phyloP scores from a whole-genome alignment of 2,329 filamentous ascomycete genomes.

The Ophiostoma australiae region DNA sequence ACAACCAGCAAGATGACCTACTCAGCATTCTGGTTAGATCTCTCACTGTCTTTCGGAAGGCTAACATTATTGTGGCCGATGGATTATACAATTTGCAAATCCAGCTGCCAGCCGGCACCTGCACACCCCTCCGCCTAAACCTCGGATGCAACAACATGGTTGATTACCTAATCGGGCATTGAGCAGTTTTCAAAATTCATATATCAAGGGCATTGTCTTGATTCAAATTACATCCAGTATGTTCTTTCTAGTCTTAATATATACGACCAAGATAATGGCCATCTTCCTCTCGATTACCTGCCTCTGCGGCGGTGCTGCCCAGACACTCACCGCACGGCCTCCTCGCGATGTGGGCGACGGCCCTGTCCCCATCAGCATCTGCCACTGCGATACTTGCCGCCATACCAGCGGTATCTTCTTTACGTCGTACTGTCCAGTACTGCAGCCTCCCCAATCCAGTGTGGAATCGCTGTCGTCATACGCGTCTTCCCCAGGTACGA shows the following conservation, averaged over 20 bases:
- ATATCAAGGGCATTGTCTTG: background rate
- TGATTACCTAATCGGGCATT: background rate
- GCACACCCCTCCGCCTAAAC: background rate
- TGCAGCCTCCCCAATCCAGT: background rate
- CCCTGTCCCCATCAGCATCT: constrained; percentile 27
- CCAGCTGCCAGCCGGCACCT: background rate
- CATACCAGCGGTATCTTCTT: constrained; percentile 37
- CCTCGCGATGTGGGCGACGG: background rate
- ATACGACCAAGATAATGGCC: background rate
- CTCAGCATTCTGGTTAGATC: too few relatives aligned
- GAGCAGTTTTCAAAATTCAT: background rate
- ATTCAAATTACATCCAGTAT: background rate
- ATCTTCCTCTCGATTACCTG: background rate
- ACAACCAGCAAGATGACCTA: background rate
- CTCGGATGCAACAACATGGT: background rate
- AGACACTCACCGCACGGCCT: constrained; percentile 21
- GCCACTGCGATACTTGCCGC: constrained; percentile 32
- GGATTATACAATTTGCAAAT: too few relatives aligned
- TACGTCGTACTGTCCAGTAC: constrained; percentile 37
- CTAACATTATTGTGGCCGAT: too few relatives aligned
- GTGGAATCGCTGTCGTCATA: constrained; percentile 25
- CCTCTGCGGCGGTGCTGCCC: background rate
- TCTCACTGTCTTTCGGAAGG: too few relatives aligned
- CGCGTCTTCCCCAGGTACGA: constrained; percentile 23
- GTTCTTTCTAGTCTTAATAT: background rate